Percentiles rank a stretch among this genome's conserved stretches.
phyloP scores from a whole-genome alignment of 1,284 basidiomycete genomes.

The Inonotus hispidus region DNA sequence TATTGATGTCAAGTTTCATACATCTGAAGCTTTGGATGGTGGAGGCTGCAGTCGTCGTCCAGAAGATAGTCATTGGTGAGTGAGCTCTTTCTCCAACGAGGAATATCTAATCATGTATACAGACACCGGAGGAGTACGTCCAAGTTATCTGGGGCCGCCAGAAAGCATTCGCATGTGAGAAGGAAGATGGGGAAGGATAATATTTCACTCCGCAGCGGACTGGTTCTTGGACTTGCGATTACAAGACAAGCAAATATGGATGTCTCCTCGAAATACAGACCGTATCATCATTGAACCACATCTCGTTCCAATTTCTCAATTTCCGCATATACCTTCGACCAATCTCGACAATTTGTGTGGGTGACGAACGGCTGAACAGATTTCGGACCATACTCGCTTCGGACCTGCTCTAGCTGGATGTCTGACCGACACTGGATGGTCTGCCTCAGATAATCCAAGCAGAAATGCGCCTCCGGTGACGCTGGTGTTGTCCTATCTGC shows the following conservation, averaged over 20 bases:
- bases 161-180: slow-evolving; percentile 38
- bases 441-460: slow-evolving; percentile 17
- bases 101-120: background rate
- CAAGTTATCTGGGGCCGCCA: slow-evolving; percentile 60
- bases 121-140: slow-evolving; percentile 42
- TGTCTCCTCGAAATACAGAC: background rate
- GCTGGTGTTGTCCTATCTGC: slow-evolving; percentile 6
- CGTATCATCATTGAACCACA: background rate
- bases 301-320: background rate
- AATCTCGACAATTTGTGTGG: slow-evolving; percentile 18
- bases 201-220: background rate
- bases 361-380: slow-evolving; percentile 18
- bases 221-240: background rate
- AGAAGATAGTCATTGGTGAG: slow-evolving; percentile 51
- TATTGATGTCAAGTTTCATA: background rate
- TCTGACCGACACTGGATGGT: slow-evolving; percentile 17
- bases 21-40: slow-evolving; percentile 42
- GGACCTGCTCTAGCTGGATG: slow-evolving; percentile 17
- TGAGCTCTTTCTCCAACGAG: background rate
- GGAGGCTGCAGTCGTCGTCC: slow-evolving; percentile 54
- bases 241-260: background rate
- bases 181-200: background rate
- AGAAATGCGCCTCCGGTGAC: slow-evolving; percentile 13
- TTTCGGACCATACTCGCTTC: slow-evolving; percentile 18
- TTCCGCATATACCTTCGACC: slow-evolving; percentile 16